Conservation (phyloP, 2,329 filamentous ascomycete species). For the Delphinella strobiligena region DNA sequence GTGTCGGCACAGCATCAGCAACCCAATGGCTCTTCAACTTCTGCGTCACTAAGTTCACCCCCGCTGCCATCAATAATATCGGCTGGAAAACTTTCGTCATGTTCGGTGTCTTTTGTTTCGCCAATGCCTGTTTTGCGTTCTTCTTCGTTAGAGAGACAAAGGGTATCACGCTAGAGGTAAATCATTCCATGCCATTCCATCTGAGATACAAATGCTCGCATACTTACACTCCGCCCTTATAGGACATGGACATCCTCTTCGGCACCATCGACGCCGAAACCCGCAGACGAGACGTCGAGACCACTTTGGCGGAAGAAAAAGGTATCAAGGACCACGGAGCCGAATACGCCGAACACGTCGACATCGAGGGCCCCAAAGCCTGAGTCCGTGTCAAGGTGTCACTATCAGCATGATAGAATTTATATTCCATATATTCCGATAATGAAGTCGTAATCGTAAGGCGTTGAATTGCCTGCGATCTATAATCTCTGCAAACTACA, state of each 20-base stretch:
- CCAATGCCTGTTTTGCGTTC: slow-evolving; percentile 22
- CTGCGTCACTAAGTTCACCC: slow-evolving; percentile 30
- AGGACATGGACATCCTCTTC: slow-evolving; percentile 12
- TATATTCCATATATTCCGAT: too few relatives aligned
- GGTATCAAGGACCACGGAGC: slow-evolving; percentile 1
- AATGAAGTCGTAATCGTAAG: too few relatives aligned
- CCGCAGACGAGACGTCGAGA: slow-evolving; percentile 13
- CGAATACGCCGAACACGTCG: slow-evolving; percentile 4
- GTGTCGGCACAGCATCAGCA: slow-evolving; percentile 24
- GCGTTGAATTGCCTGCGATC: too few relatives aligned
- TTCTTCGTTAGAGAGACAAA: slow-evolving; percentile 17
- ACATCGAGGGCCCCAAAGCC: too few relatives aligned
- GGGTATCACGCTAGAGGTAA: slow-evolving; percentile 12
- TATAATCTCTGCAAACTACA: too few relatives aligned
- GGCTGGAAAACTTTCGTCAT: slow-evolving; percentile 29
- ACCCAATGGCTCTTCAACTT: slow-evolving; percentile 31
- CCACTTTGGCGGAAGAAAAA: slow-evolving; percentile 5
- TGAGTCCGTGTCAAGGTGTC: too few relatives aligned
- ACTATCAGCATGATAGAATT: too few relatives aligned
- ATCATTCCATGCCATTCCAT: too few relatives aligned
- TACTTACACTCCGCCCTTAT: too few relatives aligned
- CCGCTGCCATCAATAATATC: slow-evolving; percentile 28
- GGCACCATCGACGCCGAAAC: slow-evolving; percentile 12
- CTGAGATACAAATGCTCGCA: too few relatives aligned
- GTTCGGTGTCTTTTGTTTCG: slow-evolving; percentile 26